Evolutionary conservation across 2,329 filamentous ascomycete genomes (phyloP).

Genomic region (Alternaria dauci): DNA sequence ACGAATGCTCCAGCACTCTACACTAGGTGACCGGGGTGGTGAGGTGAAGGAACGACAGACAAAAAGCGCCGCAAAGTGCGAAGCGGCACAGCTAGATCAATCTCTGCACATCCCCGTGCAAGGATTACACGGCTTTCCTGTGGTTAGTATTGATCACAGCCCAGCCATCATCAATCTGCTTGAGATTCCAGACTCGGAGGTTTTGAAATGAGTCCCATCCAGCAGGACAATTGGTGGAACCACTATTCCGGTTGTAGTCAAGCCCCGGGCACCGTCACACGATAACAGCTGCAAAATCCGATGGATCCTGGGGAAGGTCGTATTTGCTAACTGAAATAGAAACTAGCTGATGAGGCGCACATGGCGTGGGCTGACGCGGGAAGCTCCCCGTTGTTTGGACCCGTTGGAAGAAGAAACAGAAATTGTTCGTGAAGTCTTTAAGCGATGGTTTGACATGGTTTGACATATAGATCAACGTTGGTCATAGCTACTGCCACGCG

Average conservation of each 20-base stretch:
- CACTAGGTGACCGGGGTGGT: slow-evolving; percentile 7
- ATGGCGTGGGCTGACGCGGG: slow-evolving; percentile 2
- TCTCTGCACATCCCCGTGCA: slow-evolving; percentile 19
- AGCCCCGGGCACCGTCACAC: slow-evolving; percentile 27
- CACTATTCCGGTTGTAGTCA: slow-evolving; percentile 20
- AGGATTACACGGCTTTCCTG: slow-evolving; percentile 29
- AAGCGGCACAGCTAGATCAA: slow-evolving; percentile 19
- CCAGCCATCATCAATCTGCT: slow-evolving; percentile 25
- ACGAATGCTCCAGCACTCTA: slow-evolving; percentile 11
- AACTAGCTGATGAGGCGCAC: slow-evolving; percentile 16
- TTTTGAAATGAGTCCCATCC: slow-evolving; percentile 27
- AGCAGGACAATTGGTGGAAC: slow-evolving; percentile 40
- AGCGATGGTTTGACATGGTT: slow-evolving; percentile 11
- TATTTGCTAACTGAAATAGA: slow-evolving; percentile 24
- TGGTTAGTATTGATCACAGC: slow-evolving; percentile 17
- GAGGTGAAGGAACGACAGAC: slow-evolving; percentile 14
- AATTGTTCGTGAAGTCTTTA: not conserved
- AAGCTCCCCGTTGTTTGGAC: slow-evolving; percentile 9
- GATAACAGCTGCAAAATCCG: slow-evolving; percentile 20
- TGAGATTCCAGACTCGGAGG: slow-evolving; percentile 30
- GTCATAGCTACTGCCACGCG: slow-evolving; percentile 5
- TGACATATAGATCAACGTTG: slow-evolving; percentile 8
- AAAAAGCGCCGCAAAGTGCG: slow-evolving; percentile 16
- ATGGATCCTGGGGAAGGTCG: slow-evolving; percentile 35
- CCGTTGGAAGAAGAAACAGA: not conserved